Percentiles rank a stretch among this genome's conserved stretches.
Conservation (phyloP, 2,329 filamentous ascomycete genomes). For the Fusarium staphyleae region DNA sequence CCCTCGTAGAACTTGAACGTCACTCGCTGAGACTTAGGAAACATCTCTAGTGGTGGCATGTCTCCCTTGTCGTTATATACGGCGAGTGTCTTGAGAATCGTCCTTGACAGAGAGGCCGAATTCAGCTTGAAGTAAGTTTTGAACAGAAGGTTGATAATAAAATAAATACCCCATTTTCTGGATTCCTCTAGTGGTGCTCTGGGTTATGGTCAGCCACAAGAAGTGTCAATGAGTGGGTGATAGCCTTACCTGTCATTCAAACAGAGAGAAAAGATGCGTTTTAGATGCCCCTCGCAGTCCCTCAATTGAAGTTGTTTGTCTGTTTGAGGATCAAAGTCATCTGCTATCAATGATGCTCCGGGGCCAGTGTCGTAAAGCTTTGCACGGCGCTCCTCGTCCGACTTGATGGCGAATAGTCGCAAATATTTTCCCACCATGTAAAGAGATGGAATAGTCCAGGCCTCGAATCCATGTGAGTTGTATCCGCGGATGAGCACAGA, state of each 20-base stretch:
- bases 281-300: slow-evolving; percentile 88
- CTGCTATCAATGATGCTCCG: slow-evolving; percentile 65
- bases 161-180: slow-evolving; percentile 97
- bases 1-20: slow-evolving; percentile 97
- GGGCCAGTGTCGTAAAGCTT: slow-evolving; percentile 48
- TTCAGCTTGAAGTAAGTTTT: slow-evolving; percentile 99
- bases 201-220: slow-evolving; percentile 10
- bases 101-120: slow-evolving; percentile 86
- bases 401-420: slow-evolving; percentile 86
- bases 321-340: slow-evolving; percentile 79
- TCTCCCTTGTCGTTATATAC: slow-evolving; percentile 75
- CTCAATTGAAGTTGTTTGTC: slow-evolving; percentile 86
- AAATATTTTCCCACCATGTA: slow-evolving; percentile 89
- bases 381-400: slow-evolving; percentile 72
- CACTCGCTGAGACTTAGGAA: slow-evolving; percentile 89
- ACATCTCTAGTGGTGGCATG: slow-evolving; percentile 79
- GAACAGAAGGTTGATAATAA: slow-evolving; percentile 92
- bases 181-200: slow-evolving; percentile 87
- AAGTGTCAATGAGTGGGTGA: background rate
- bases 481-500: slow-evolving; percentile 83
- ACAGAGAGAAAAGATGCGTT: slow-evolving; percentile 90
- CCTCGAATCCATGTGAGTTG: slow-evolving; percentile 75
- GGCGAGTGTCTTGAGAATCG: slow-evolving; percentile 82
- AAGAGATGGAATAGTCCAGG: slow-evolving; percentile 92
- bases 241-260: slow-evolving; percentile 79